Evolutionary conservation across 495 filamentous ascomycete species (phyloP), one percentile per base, ranked within the genome.

Genomic region (Lichina pygmaea): DNA sequence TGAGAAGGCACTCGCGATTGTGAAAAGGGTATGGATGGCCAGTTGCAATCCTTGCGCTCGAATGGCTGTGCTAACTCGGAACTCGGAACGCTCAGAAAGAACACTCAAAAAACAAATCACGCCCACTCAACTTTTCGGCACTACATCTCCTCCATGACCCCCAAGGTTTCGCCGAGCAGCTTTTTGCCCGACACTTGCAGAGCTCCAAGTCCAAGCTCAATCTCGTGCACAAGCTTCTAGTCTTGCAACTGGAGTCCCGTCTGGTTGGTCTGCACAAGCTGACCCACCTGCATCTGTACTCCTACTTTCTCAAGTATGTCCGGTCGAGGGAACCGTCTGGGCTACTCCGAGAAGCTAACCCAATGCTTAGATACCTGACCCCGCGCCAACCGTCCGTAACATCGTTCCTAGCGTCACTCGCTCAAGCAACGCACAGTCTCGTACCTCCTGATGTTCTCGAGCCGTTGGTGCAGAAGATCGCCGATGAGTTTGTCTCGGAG

Each of bases 401-500:
- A 2, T 85, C 86, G 0, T 93, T 95, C 57, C 68, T 99, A 33
- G 91, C 86, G 15, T 89, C 78, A 3, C 68, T 93, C 44, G 89
- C 89, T 11, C 91, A 95, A 61, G 77, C 80, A 10, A 81, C 83
- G 9, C 89, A 99, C 57, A 77, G 76, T 50, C 66, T 93, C 33
- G 85, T 95, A 10, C 89, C 89, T 2, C 91, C 91, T 1, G 89
- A 99, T 62, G 78, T 75, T 6, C 70, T 99, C 15, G 86, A 94
- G 60, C 85, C 89, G 1, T 62, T 99, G 17, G 60, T 99, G 12
- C 76, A 81, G 57, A 95, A 93, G 64, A 94, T 99, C 49, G 86
- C 89, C 36, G 93, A 94, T 47, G 85, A 94, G 60, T 99, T 99
- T 55, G 86, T 99, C 7, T 92, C 82, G 0, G 89, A 99, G 57